Base-by-base conservation (phyloP, 2,329 filamentous ascomycete species). In the Claviceps citrina region DNA sequence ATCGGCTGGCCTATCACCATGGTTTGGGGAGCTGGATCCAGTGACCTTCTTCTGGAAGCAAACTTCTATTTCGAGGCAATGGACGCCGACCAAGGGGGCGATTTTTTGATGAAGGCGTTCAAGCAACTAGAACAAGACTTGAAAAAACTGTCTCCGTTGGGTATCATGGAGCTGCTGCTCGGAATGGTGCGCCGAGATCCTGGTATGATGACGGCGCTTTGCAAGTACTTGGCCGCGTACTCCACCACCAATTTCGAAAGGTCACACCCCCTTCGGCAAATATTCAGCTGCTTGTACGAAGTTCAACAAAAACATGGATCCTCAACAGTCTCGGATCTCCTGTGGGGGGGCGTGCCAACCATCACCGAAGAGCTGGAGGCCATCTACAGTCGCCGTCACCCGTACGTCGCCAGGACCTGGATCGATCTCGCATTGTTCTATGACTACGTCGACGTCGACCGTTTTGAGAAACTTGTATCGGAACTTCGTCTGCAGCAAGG, bases 281-380 rank as follows among this genome's bases (percentile, higher is more conserved):
- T 65, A 3, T 65, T 66, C 40, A 56, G 53, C 12, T 61, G 60
- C 31, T 42, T 66, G 19, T 66, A 66, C 46, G 62, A 66, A 28
- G 59, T 66, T 5, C 62, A 65, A 41, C 63, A 66, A 42, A 65
- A 64, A 31, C 63, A 66, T 42, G 63, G 63, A 2, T 53, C 63
- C 7, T 49, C 47, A 3, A 63, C 59, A 7, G 48, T 66, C n/a
- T 66, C 63, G 5, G 62, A 66, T 39, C 47, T 66, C 10, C 49
- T 66, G 2, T 64, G 62, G 61, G 55, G 52, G 30, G 63, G 61
- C 37, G 56, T 61, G 27, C 59, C 63, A 2, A 56, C 58, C 2
- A 58, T 66, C 42, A 61, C 62, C 2, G 63, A 66, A 37, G 63
- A 66, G 44, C 47, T 66, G 15, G 63, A 66, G 39, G 60, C 61